These are phyloP conservation scores for Paecilomyces formosus DNA, from an alignment of 2,329 filamentous ascomycete species.

Conservation along the genomic window DNA sequence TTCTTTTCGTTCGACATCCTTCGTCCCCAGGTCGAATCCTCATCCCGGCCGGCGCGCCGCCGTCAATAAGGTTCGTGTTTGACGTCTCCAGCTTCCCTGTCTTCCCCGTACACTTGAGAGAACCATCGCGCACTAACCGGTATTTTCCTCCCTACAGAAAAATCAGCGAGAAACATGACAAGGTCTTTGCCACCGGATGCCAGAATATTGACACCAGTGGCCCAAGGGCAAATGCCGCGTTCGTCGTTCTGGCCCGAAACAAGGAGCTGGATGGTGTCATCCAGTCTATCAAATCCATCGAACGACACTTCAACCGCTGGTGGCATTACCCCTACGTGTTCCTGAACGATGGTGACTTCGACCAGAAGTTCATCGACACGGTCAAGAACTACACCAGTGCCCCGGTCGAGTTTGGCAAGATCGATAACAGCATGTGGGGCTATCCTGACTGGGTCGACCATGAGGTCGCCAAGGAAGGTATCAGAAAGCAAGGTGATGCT, in stretches of 20 bases:
- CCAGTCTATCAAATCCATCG: constrained; percentile 94
- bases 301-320: constrained; percentile 98
- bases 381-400: constrained; percentile 85
- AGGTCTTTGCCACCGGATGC: constrained; percentile 89
- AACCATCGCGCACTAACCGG: constrained; percentile 11
- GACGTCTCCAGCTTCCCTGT: background rate
- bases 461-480: constrained; percentile 90
- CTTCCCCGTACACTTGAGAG: background rate
- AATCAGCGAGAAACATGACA: constrained; percentile 96
- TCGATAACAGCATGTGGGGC: constrained; percentile 86
- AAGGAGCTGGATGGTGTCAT: constrained; percentile 95
- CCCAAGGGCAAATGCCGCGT: constrained; percentile 85
- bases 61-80: constrained; percentile 69
- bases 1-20: constrained; percentile 84
- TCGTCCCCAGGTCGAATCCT: constrained; percentile 73
- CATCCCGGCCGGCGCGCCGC: constrained; percentile 81
- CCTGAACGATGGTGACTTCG: constrained; percentile 95
- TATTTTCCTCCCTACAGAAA: constrained; percentile 49
- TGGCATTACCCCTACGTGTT: constrained; percentile 98
- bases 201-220: constrained; percentile 64
- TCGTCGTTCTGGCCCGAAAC: constrained; percentile 91
- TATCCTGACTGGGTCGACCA: constrained; percentile 94
- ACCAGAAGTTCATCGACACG: constrained; percentile 82
- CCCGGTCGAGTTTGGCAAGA: constrained; percentile 86
- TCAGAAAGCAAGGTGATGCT: constrained; percentile 90